phyloP scores from a whole-genome alignment of 257 asterid species.

The Fraxinus pennsylvanica region DNA sequence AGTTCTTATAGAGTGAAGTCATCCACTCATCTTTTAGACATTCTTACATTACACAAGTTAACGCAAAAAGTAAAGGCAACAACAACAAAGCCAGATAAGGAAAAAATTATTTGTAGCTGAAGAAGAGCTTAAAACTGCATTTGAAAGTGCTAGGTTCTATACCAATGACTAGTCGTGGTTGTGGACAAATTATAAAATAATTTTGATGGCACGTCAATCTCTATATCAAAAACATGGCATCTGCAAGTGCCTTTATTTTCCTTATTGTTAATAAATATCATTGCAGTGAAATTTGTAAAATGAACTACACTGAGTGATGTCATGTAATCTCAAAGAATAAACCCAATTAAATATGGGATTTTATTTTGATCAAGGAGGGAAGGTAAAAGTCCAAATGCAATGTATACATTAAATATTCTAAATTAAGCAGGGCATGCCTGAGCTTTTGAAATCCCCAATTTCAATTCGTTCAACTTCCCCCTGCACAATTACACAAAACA shows the following conservation, averaged over 20 bases:
- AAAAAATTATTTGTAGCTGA: not conserved
- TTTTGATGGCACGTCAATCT: not conserved
- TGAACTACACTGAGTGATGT: no score
- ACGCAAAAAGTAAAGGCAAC: not conserved
- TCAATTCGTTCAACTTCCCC: conserved; percentile 89
- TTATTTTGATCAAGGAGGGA: conserved; percentile 7
- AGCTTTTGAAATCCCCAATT: conserved; percentile 66
- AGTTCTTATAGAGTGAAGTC: not conserved
- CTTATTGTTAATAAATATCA: no score
- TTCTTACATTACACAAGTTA: not conserved
- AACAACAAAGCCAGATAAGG: not conserved
- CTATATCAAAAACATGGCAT: not conserved
- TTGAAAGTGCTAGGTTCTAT: not conserved
- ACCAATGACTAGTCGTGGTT: conserved; percentile 7
- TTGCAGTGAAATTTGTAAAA: no score
- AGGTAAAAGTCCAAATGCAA: conserved; percentile 7
- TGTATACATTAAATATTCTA: conserved; percentile 14
- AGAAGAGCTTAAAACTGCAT: not conserved
- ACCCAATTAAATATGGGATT: not conserved
- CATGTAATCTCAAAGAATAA: not conserved
- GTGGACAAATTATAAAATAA: not conserved
- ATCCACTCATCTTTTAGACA: not conserved
- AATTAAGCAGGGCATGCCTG: conserved; percentile 53
- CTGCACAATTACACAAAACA: conserved; percentile 46
- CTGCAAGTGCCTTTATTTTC: not conserved